Percentiles rank a stretch among this genome's conserved stretches.
Evolutionary conservation across 306 rosid species (phyloP).

Genomic region (Vicia sativa): DNA sequence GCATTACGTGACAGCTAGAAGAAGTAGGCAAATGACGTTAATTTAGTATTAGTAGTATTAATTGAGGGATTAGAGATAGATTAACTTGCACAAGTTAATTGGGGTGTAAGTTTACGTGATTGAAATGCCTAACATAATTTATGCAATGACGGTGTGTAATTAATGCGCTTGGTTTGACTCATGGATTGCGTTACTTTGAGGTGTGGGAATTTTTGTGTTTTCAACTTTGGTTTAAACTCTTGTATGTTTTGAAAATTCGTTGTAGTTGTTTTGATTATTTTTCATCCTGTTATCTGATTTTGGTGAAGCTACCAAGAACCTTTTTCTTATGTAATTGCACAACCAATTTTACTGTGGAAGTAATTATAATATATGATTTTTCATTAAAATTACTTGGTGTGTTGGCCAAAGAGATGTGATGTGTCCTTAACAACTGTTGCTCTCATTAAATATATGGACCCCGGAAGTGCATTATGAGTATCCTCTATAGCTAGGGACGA

Average conservation of each 20-base stretch:
- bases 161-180: slow-evolving; percentile 34
- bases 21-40: not conserved
- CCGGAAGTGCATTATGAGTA: too few relatives aligned
- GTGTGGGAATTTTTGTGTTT: not conserved
- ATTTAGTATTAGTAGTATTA: not conserved
- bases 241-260: too few relatives aligned
- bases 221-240: not conserved
- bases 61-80: not conserved
- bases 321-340: not conserved
- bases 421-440: too few relatives aligned
- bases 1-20: not conserved
- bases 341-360: not conserved
- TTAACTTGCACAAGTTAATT: not conserved
- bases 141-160: slow-evolving; percentile 1
- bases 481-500: too few relatives aligned
- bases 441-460: too few relatives aligned
- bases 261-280: not conserved
- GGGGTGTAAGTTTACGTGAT: not conserved
- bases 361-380: not conserved
- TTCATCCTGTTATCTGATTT: not conserved
- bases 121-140: not conserved
- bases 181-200: not conserved
- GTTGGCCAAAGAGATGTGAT: too few relatives aligned
- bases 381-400: not conserved
- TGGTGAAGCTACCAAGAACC: not conserved